Conservation (phyloP, 495 filamentous ascomycete species). For the Penicillium pulvis region DNA sequence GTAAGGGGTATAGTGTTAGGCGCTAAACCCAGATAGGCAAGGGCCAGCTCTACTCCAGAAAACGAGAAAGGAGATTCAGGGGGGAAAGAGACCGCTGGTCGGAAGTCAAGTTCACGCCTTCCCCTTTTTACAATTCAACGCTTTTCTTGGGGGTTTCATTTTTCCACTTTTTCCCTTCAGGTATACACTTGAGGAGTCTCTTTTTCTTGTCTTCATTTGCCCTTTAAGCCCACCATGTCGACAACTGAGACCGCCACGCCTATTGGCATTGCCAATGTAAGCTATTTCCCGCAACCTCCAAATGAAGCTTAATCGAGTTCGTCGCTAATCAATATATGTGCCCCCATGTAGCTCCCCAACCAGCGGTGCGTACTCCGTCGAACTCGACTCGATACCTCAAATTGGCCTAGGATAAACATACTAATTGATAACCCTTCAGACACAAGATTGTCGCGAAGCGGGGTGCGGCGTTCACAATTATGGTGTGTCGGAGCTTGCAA, state of each 20-base stretch:
- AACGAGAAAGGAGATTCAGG: constrained; percentile 40
- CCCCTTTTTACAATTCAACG: constrained; percentile 23
- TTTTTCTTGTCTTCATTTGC: constrained; percentile 22
- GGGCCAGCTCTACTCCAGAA: constrained; percentile 38
- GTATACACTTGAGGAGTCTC: constrained; percentile 15
- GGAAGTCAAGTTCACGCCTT: constrained; percentile 21
- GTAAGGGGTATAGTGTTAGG: constrained; percentile 14
- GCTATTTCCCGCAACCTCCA: constrained; percentile 30
- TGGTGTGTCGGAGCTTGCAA: constrained; percentile 61
- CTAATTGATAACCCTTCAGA: constrained; percentile 48
- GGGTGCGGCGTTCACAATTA: constrained; percentile 98
- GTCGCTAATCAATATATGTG: constrained; percentile 24
- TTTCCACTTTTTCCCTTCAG: neutral
- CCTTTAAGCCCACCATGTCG: constrained; percentile 58
- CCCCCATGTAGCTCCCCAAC: constrained; percentile 70
- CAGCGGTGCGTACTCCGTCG: constrained; percentile 62
- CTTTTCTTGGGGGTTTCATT: constrained; percentile 13
- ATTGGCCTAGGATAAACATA: constrained; percentile 25
- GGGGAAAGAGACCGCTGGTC: constrained; percentile 28
- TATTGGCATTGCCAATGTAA: constrained; percentile 98
- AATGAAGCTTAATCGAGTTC: neutral
- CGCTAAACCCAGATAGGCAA: constrained; percentile 33
- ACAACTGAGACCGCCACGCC: constrained; percentile 84
- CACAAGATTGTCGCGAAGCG: constrained; percentile 99
- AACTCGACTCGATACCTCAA: constrained; percentile 7